These are phyloP conservation scores for Cnidoscolus chayamansa DNA, from an alignment of 441 rosid species.

Conservation along the genomic window DNA sequence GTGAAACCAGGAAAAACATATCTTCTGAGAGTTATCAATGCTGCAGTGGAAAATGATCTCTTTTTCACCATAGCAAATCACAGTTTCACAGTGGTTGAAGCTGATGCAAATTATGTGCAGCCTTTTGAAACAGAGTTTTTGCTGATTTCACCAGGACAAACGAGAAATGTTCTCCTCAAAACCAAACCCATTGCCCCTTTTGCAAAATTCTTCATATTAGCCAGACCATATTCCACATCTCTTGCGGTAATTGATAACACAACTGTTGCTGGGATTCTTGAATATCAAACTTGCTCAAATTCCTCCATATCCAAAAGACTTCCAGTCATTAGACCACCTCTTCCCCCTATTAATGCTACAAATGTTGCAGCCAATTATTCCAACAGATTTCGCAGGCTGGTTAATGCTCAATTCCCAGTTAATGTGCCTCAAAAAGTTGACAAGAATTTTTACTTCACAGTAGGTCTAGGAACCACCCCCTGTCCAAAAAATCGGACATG, in stretches of 20 bases:
- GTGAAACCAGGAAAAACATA: conserved; percentile 53
- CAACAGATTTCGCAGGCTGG: conserved; percentile 44
- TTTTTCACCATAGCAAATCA: conserved; percentile 73
- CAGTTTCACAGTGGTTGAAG: conserved; percentile 58
- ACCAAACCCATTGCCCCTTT: conserved; percentile 47
- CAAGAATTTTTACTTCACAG: conserved; percentile 41
- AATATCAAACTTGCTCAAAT: conserved; percentile 33
- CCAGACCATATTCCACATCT: conserved; percentile 65
- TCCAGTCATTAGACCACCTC: conserved; percentile 35
- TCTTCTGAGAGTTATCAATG: conserved; percentile 48
- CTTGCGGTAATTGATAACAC: conserved; percentile 59
- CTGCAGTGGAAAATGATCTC: conserved; percentile 57
- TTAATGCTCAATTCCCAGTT: conserved; percentile 43
- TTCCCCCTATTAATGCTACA: conserved; percentile 52
- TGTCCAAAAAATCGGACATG: conserved; percentile 64
- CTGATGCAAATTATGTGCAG: conserved; percentile 65
- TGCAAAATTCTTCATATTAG: conserved; percentile 54
- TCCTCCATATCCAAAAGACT: conserved; percentile 12
- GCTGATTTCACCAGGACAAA: conserved; percentile 58
- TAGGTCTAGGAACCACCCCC: conserved; percentile 56
- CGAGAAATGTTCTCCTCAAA: conserved; percentile 61
- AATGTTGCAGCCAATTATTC: conserved; percentile 40
- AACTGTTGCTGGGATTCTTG: conserved; percentile 60
- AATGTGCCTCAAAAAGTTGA: conserved; percentile 53
- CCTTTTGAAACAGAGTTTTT: conserved; percentile 52